Evolutionary conservation across 805 yeast species (phyloP).

Genomic region (Lipomyces sp.): DNA sequence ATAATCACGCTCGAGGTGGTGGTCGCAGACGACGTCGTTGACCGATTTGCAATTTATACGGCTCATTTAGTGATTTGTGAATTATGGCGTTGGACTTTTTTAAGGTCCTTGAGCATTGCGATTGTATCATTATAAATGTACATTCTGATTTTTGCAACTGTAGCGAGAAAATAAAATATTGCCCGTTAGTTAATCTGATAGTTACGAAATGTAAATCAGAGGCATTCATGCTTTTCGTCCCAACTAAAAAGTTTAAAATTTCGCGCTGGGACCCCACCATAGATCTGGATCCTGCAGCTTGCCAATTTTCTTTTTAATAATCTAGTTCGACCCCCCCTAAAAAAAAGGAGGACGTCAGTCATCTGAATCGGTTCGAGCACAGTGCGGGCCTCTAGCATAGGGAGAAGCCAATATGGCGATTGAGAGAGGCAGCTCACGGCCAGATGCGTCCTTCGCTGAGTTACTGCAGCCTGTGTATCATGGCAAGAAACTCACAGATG

Average conservation of each 20-base stretch:
- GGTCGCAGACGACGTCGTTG: constrained; percentile 6
- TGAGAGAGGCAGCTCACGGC: constrained; percentile 1
- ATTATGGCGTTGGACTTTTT: background rate
- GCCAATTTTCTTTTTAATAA: no score
- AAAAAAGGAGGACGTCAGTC: no score
- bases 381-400: background rate
- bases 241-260: background rate
- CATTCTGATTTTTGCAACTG: background rate
- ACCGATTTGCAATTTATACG: constrained; percentile 4
- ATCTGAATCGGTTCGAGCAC: background rate
- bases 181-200: no score
- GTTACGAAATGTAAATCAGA: no score
- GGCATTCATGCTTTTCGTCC: background rate
- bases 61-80: background rate
- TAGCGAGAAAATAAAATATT: background rate
- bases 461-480: constrained; percentile 78
- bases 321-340: no score
- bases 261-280: background rate
- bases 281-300: no score
- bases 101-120: background rate
- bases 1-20: constrained; percentile 1
- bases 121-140: background rate
- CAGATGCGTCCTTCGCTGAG: constrained; percentile 58
- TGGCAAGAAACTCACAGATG: constrained; percentile 86
- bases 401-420: background rate